Conservation (phyloP, 1,284 basidiomycete genomes). For the Heliocybe sulcata region DNA sequence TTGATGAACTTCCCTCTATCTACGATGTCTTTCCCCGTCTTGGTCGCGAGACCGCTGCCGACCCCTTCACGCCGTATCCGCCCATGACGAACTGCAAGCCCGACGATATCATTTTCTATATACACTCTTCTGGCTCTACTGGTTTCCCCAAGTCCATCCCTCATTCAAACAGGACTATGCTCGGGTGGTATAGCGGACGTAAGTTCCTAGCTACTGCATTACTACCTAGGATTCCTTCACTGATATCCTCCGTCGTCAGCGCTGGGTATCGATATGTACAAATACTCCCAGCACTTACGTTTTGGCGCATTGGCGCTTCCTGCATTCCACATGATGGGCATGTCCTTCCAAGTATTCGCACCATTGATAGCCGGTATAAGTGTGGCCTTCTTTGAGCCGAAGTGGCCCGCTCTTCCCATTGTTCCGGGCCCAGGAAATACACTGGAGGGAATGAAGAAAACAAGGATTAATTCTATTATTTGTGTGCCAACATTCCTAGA, state of each 20-base stretch:
- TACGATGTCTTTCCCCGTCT: neutral
- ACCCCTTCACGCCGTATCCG: neutral
- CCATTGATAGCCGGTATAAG: conserved; percentile 9
- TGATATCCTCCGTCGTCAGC: neutral
- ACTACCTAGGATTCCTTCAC: neutral
- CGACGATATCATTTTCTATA: neutral
- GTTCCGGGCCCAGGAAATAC: conserved; percentile 12
- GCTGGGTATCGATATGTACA: neutral
- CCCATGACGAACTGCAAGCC: neutral
- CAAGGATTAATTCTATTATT: conserved; percentile 6
- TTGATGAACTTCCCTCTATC: neutral
- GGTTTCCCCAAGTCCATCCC: conserved; percentile 1
- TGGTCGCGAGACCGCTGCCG: neutral
- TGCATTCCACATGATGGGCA: conserved; percentile 14
- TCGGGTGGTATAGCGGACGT: neutral
- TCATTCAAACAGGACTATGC: neutral
- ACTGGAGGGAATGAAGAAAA: conserved; percentile 8
- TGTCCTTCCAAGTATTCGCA: conserved; percentile 9
- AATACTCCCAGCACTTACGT: neutral
- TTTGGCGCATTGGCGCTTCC: conserved; percentile 10
- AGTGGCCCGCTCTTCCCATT: conserved; percentile 5
- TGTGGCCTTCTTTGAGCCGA: conserved; percentile 11
- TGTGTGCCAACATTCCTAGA: conserved; percentile 14
- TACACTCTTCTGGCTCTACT: conserved; percentile 1
- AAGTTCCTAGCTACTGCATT: neutral